Conservation (phyloP, 768 basidiomycete genomes). For the Boletus eberwhitei region DNA sequence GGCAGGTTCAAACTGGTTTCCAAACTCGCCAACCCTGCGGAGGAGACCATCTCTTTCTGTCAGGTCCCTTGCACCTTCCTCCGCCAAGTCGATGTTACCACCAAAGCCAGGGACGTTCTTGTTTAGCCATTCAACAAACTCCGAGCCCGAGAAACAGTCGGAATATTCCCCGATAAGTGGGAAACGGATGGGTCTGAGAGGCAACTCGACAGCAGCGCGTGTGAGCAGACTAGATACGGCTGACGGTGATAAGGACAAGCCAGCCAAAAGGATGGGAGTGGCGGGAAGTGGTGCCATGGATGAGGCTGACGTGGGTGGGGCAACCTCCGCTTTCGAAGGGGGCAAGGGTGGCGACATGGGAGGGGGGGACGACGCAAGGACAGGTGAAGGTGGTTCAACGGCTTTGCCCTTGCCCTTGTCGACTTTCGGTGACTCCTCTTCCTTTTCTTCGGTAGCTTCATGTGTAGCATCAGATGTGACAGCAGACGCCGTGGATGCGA, state of each 20-base stretch:
- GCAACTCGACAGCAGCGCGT: constrained; percentile 70
- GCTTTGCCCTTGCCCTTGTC: constrained; percentile 84
- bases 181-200: constrained; percentile 67
- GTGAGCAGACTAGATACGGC: constrained; percentile 67
- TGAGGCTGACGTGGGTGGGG: constrained; percentile 28
- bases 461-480: constrained; percentile 18
- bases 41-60: constrained; percentile 53
- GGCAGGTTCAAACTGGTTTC: constrained; percentile 74
- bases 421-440: constrained; percentile 46
- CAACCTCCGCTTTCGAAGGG: constrained; percentile 39
- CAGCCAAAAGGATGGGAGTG: constrained; percentile 68
- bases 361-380: constrained; percentile 50
- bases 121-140: constrained; percentile 82
- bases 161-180: constrained; percentile 81
- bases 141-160: constrained; percentile 85
- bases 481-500: constrained; percentile 31
- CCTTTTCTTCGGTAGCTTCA: constrained; percentile 32
- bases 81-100: constrained; percentile 74
- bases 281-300: constrained; percentile 39
- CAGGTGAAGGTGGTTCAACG: constrained; percentile 36
- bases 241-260: constrained; percentile 61
- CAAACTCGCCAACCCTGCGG: constrained; percentile 76
- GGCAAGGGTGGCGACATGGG: constrained; percentile 61
- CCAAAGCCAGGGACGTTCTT: constrained; percentile 75
- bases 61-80: constrained; percentile 60